Evolutionary conservation across 805 yeast genomes (phyloP).

Genomic region (Metschnikowia cerradonensis): DNA sequence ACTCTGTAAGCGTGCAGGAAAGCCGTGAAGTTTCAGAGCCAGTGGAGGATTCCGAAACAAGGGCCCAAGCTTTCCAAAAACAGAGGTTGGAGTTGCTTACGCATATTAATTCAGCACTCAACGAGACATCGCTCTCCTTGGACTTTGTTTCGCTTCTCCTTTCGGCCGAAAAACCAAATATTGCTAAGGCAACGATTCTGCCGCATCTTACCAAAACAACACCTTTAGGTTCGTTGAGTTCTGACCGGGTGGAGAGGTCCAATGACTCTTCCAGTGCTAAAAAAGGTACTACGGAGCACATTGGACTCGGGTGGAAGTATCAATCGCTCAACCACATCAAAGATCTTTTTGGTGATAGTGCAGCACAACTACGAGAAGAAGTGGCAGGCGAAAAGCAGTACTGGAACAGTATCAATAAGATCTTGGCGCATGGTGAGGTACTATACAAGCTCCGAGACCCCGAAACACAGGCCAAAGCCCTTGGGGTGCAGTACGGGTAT

Average conservation of each 20-base stretch:
- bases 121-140: constrained; percentile 82
- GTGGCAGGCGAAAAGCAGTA: constrained; percentile 59
- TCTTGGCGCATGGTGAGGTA: constrained; percentile 50
- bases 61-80: constrained; percentile 39
- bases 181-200: constrained; percentile 84
- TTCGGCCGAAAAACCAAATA: constrained; percentile 77
- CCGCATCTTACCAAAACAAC: constrained; percentile 72
- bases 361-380: constrained; percentile 49
- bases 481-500: constrained; percentile 87
- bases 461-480: constrained; percentile 40
- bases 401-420: constrained; percentile 55
- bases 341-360: constrained; percentile 46
- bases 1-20: background rate
- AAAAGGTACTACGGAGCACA: constrained; percentile 29
- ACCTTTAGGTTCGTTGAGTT: constrained; percentile 69
- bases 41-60: constrained; percentile 15
- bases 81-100: constrained; percentile 52
- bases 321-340: constrained; percentile 60
- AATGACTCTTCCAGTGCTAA: constrained; percentile 9
- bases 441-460: constrained; percentile 64
- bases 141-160: constrained; percentile 84
- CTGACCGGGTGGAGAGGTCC: constrained; percentile 34
- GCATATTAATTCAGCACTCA: constrained; percentile 63
- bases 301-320: constrained; percentile 82
- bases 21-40: background rate